Evolutionary conservation across 75 land plant species (phyloP), one percentile per base, ranked within the genome.

Genomic region (Azolla pinnata): DNA sequence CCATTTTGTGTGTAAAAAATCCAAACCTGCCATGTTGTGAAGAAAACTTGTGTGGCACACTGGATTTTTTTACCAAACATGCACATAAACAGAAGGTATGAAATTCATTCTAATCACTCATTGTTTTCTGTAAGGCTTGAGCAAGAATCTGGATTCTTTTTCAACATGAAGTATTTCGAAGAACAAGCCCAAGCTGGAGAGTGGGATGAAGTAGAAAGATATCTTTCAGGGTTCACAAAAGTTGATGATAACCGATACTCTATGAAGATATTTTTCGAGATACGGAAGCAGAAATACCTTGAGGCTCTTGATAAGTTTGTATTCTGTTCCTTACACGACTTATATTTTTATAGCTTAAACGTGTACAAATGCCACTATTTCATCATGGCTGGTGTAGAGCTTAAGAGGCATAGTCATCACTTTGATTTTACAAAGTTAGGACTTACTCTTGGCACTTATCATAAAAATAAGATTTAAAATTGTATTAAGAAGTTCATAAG

Each of bases 111-210:
- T 38, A 7, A 14, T 38, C 14, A 38, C 42, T 38, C 14, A 8
- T 38, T 7, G 7, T 46, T 17, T 18, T 17, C 4, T 59, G 12
- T 47, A n/a, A 75, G 78, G 64, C 55, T 75, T 25, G 78, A 75
- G 75, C 78, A 75, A 47, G 78, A 75, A 54, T 75, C 78, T 9
- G 78, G 78, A 18, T 75, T 70, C 48, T 75, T 29, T 27, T 75
- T 75, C 59, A 75, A 75, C 60, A 75, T 75, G 78, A 75, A 75
- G 74, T 60, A 75, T 29, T 75, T 75, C 48, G 78, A 75, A 60
- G 78, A 75, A 21, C 76, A 50, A 29, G 78, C 70, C 31, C 78
- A 65, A 18, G 59, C 58, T 25, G 78, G 78, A 18, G 55, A 75
- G 27, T 75, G 78, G 78, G 78, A 75, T 3, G 75, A 75, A 50